Evolutionary conservation across 805 yeast genomes (phyloP).

Genomic region (Torulaspora franciscae): DNA sequence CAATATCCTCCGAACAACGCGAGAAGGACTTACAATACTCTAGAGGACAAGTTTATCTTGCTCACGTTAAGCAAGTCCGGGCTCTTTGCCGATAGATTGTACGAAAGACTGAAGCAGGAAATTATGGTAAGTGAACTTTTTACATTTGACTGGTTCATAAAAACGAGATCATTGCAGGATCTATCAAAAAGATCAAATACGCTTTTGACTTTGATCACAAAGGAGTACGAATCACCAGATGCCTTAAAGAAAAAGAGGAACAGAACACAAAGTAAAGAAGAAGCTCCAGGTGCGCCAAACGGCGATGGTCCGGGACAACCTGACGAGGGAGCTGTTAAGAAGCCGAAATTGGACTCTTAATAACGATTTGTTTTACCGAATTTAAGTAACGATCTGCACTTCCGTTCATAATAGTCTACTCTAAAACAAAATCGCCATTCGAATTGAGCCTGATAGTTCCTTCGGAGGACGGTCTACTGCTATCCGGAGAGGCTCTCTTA

Average conservation of each 20-base stretch:
- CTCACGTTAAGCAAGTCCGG: conserved; percentile 62
- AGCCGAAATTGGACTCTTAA: conserved; percentile 8
- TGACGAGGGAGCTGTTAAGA: conserved; percentile 16
- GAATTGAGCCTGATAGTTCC: conserved; percentile 1
- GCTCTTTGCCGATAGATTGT: conserved; percentile 50
- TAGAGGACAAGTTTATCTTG: conserved; percentile 66
- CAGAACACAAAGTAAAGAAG: conserved; percentile 21
- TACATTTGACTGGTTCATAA: conserved; percentile 68
- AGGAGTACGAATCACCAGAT: conserved; percentile 63
- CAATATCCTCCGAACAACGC: conserved; percentile 83
- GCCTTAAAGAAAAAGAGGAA: conserved; percentile 46
- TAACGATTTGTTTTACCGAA: neutral
- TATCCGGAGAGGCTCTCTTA: conserved; percentile 6
- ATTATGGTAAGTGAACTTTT: conserved; percentile 55
- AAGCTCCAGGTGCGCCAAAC: conserved; percentile 17
- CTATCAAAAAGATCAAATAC: conserved; percentile 66
- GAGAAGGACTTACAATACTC: conserved; percentile 61
- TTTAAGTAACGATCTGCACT: neutral
- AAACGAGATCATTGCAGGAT: conserved; percentile 68
- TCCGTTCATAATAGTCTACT: neutral
- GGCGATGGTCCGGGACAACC: conserved; percentile 9
- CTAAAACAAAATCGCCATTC: conserved; percentile 13
- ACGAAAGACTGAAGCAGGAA: conserved; percentile 62
- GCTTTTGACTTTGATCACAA: conserved; percentile 58
- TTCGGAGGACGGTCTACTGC: neutral